These are phyloP conservation scores for Maudiozyma humilis DNA, from an alignment of 1,139 yeast genomes.

Conservation along the genomic window DNA sequence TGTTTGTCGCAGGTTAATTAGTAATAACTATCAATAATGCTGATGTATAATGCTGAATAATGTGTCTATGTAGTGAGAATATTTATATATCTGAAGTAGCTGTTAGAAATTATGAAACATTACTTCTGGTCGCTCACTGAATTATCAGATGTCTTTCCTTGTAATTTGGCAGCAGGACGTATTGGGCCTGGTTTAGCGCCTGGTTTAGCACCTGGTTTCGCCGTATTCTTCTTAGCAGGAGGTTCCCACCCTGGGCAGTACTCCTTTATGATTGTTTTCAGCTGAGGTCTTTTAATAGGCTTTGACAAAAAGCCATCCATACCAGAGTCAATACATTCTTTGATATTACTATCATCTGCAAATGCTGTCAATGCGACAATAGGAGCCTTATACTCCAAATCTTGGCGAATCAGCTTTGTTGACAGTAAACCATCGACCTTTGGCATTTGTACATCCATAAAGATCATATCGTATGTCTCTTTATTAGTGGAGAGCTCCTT, in stretches of 20 bases:
- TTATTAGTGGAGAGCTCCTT: slow-evolving; percentile 37
- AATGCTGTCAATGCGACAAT: slow-evolving; percentile 92
- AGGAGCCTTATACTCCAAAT: slow-evolving; percentile 58
- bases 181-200: background rate
- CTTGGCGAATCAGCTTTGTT: slow-evolving; percentile 60
- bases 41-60: too few species aligned
- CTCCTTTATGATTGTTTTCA: slow-evolving; percentile 41
- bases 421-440: slow-evolving; percentile 80
- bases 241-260: slow-evolving; percentile 29
- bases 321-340: slow-evolving; percentile 70
- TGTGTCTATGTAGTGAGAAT: background rate
- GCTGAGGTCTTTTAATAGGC: slow-evolving; percentile 68
- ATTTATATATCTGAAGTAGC: too few species aligned
- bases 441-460: slow-evolving; percentile 98
- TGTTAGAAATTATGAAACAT: background rate
- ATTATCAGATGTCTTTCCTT: too few species aligned
- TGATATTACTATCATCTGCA: slow-evolving; percentile 79
- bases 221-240: slow-evolving; percentile 9
- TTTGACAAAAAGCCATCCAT: slow-evolving; percentile 85
- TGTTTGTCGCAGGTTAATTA: too few species aligned
- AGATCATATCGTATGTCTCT: slow-evolving; percentile 57
- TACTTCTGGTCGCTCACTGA: background rate
- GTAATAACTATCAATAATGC: too few species aligned
- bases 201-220: background rate
- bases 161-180: background rate